Conservation (phyloP, 2,329 filamentous ascomycete species). For the Didymella arachidicola region DNA sequence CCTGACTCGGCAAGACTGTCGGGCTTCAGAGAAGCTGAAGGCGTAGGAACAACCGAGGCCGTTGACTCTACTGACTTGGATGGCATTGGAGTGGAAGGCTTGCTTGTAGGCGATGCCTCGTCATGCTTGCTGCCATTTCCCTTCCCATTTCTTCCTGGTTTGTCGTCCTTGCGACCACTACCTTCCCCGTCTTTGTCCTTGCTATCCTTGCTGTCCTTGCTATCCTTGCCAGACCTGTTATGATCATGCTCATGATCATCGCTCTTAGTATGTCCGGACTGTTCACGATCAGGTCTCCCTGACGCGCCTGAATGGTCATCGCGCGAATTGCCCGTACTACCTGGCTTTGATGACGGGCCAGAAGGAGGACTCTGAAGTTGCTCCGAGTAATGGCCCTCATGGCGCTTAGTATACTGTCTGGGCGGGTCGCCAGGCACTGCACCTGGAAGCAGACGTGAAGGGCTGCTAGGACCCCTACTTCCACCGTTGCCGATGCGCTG, state of each 20-base stretch:
- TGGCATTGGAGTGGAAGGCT: background rate
- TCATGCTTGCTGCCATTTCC: background rate
- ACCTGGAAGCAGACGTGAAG: background rate
- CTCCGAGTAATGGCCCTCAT: background rate
- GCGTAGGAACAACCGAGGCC: background rate
- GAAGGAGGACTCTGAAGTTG: background rate
- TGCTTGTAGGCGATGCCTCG: background rate
- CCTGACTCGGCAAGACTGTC: background rate
- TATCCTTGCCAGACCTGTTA: background rate
- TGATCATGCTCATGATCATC: background rate
- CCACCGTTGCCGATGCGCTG: background rate
- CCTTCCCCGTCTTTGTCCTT: background rate
- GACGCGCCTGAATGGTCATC: background rate
- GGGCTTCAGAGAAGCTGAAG: background rate
- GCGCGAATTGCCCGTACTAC: background rate
- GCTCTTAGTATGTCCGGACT: background rate
- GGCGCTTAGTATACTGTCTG: background rate
- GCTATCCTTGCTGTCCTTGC: background rate
- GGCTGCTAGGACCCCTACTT: background rate
- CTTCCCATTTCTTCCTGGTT: no score
- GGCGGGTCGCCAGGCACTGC: background rate
- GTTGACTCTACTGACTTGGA: background rate
- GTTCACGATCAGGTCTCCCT: background rate
- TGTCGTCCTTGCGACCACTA: no score
- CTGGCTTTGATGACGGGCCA: slow-evolving; percentile 1